Conservation (phyloP, 441 rosid genomes). For the Pelargonium australe region DNA sequence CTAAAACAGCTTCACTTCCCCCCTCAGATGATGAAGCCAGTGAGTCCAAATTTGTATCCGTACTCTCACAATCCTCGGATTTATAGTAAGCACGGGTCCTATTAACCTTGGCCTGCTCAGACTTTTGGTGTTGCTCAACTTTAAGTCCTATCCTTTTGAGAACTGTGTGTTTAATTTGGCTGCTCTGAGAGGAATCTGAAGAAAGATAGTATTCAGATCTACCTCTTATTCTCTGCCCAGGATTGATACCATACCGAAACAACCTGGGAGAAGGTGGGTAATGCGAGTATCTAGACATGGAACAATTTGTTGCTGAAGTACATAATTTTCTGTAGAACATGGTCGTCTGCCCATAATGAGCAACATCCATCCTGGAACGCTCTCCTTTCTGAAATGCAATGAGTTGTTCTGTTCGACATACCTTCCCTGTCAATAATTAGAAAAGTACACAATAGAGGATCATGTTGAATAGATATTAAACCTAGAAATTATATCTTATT, state of each 20-base stretch:
- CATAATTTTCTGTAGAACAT: conserved; percentile 19
- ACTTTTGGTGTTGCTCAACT: conserved; percentile 15
- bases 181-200: conserved; percentile 22
- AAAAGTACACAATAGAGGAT: neutral
- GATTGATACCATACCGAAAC: conserved; percentile 17
- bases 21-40: conserved; percentile 40
- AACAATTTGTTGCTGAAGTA: conserved; percentile 8
- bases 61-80: conserved; percentile 66
- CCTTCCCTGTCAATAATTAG: conserved; percentile 38
- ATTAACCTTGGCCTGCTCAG: conserved; percentile 26
- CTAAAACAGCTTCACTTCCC: conserved; percentile 48
- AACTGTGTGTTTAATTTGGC: conserved; percentile 27
- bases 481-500: neutral
- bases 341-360: conserved; percentile 29
- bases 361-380: conserved; percentile 22
- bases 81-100: conserved; percentile 60
- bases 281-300: conserved; percentile 21
- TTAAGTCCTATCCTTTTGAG: conserved; percentile 20
- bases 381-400: conserved; percentile 23
- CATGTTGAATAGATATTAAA: conserved; percentile 1
- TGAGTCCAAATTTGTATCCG: conserved; percentile 47
- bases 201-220: conserved; percentile 30
- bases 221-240: conserved; percentile 24
- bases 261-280: conserved; percentile 19
- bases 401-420: conserved; percentile 28